phyloP scores from a whole-genome alignment of 176 grass and related monocot genomes.

The Oryza brachyantha region DNA sequence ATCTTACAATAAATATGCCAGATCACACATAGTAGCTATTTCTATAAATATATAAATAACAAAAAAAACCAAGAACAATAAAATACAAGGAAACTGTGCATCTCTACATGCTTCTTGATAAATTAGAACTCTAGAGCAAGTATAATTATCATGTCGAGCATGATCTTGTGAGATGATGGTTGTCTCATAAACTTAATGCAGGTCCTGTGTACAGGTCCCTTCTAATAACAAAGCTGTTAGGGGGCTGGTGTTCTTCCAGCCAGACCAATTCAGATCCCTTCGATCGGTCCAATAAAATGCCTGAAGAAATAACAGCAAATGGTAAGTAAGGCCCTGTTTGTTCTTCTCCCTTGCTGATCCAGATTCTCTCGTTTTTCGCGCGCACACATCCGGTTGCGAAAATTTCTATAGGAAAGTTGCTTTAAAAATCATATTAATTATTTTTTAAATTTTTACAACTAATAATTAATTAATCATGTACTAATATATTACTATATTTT shows the following conservation, averaged over 20 bases:
- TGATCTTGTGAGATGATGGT: neutral
- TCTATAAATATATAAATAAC: constrained; percentile 19
- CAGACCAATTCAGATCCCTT: constrained; percentile 47
- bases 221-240: constrained; percentile 61
- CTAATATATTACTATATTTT: too few relatives aligned
- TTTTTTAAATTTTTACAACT: too few relatives aligned
- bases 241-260: constrained; percentile 58
- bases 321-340: too few relatives aligned
- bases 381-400: too few relatives aligned
- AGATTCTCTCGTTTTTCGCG: too few relatives aligned
- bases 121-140: constrained; percentile 18
- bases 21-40: neutral
- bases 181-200: constrained; percentile 32
- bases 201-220: constrained; percentile 66
- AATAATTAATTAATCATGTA: too few relatives aligned
- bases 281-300: constrained; percentile 41
- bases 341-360: too few relatives aligned
- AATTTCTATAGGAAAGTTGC: too few relatives aligned
- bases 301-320: constrained; percentile 7
- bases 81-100: neutral
- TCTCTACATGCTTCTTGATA: constrained; percentile 20
- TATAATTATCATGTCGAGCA: neutral
- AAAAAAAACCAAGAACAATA: neutral
- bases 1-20: constrained; percentile 28
- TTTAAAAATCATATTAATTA: too few relatives aligned